Evolutionary conservation across 1,284 basidiomycete species (phyloP), one percentile per base, ranked within the genome.

Genomic region (Wallemia ichthyophaga): DNA sequence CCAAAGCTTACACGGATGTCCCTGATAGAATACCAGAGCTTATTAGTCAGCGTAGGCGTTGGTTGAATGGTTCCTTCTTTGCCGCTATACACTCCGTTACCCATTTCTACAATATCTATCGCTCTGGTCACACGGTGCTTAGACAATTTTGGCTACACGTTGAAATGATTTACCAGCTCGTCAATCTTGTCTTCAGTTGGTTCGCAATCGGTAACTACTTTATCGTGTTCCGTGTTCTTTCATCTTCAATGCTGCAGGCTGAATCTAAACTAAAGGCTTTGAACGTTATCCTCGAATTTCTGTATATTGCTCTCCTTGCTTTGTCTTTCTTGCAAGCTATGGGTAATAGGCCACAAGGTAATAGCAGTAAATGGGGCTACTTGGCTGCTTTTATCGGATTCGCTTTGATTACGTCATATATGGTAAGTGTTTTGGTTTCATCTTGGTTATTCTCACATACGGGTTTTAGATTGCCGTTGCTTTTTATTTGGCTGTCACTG

Each of bases 21-120:
- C 85, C 87, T 0, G 86, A 89, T 66, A 78, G 80, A 75, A 79
- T 88, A 2, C 83, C 87, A 0, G 88, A 92, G 68, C 71, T 94
- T 60, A 88, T 94, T 64, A 86, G 85, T 0, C 89, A 94, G 68
- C 81, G 89, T 60, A 77, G 89, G 59, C 80, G 89, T 59, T 94
- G 92, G 92, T 76, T 96, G 37, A 98, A 96, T 67, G 92, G 92
- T 2, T 91, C 86, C 3, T 95, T 96, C 77, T 92, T 92, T 67
- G 92, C 91, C 1, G 86, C 85, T 0, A 79, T 91, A 37, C 86
- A 95, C 71, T 82, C 81, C 60, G 83, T 81, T 1, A 75, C 89
- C 62, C 85, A 94, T 68, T 94, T 95, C 69, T 79, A 85, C 65
- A 89, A 92, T 66, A 78, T 95, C 59, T 94, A 94, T 70, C 78